Base-by-base conservation (phyloP, 192 early-diverging fungal genomes). In the Pecoramyces ruminantium region DNA sequence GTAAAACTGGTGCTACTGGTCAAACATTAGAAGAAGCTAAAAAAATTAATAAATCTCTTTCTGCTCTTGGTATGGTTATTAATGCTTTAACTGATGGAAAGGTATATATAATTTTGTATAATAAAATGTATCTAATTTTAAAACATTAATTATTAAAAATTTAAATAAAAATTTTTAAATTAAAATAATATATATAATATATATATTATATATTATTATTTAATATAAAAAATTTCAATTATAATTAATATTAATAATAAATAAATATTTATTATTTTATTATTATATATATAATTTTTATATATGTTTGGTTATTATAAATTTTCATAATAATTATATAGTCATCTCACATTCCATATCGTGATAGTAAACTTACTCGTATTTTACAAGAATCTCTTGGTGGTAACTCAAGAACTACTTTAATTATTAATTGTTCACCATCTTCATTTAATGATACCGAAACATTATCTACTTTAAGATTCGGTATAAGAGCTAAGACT, bases 11-110 rank as follows among this genome's bases (percentile, higher is more conserved):
- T 78, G 98, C 98, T 12, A 94, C 96, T 2, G 97, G 98, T 38
- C 98, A 99, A 85, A 98, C 96, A 2, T 86, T 99, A 38, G 98
- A 99, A 85, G 98, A 99, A 84, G 98, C 98, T 83, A 99, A 99
- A 86, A 99, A 97, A 87, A 99, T 99, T 90, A 99, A 99, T 90
- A 97, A 97, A 86, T 97, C 96, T 0, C 88, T 99, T 12, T 95
- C 97, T 13, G 95, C 97, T 0, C 89, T 99, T 77, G 98, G 98
- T 79, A 99, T 98, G 96, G 98, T 99, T 83, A 99, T 99, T 83
- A 98, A 98, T 85, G 92, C 96, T 11, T 88, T 99, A 82, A 98
- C 98, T 0, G 98, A 99, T 83, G 97, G 97, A 86, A 98, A 98
- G 88, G 93, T 92, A 84, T 81, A 81, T 82, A 25, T 11, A 34